phyloP scores from a whole-genome alignment of 192 early-diverging fungal genomes.

The Diversispora eburnea region DNA sequence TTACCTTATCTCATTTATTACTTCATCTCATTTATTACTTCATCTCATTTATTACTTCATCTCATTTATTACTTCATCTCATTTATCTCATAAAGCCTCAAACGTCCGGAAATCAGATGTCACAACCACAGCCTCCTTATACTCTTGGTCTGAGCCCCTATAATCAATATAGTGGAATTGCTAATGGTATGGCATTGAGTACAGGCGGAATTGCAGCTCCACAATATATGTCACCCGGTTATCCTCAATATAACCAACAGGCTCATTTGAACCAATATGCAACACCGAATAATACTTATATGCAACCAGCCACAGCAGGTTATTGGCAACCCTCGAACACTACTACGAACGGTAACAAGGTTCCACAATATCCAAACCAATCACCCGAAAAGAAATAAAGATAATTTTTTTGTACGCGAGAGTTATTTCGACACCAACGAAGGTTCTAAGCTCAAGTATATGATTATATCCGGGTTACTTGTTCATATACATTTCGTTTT shows the following conservation, averaged over 20 bases:
- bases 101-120: background rate
- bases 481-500: background rate
- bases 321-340: constrained; percentile 6
- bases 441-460: too few species aligned
- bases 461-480: too few species aligned
- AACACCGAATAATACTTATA: background rate
- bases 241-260: constrained; percentile 25
- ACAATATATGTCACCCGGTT: constrained; percentile 17
- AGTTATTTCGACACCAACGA: too few species aligned
- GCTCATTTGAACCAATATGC: constrained; percentile 15
- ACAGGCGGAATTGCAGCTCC: background rate
- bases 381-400: constrained; percentile 11
- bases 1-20: background rate
- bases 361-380: constrained; percentile 9
- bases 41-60: background rate
- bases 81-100: background rate
- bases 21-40: background rate
- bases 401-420: too few species aligned
- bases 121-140: constrained; percentile 12
- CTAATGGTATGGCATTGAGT: constrained; percentile 19
- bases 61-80: background rate
- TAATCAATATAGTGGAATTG: constrained; percentile 15
- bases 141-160: constrained; percentile 1
- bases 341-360: constrained; percentile 1
- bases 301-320: background rate